Evolutionary conservation across 148 eudicot genomes (phyloP), one percentile per base, ranked within the genome.

Genomic region (Suaeda aralocaspica): DNA sequence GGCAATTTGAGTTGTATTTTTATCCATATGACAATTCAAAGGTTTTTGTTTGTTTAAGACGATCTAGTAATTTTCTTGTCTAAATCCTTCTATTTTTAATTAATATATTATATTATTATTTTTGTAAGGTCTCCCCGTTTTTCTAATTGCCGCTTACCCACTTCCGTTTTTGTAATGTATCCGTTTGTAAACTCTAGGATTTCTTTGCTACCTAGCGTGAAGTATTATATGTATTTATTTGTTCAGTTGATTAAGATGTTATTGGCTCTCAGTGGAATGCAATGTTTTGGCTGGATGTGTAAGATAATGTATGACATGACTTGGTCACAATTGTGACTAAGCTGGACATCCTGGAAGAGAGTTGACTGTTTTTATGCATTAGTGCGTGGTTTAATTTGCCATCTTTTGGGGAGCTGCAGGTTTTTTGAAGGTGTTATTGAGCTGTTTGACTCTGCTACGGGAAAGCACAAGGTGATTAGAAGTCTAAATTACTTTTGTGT

Each of bases 351-450:
- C 21, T 13, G 57, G 50, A 1, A 73, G 41, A 60, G 31, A 68
- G 21, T 9, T 59, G 36, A 39, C 60, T 67, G 21, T 57, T 19
- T 52, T 10, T 36, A 12, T 15, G 14, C 13, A 41, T 28, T 45
- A 24, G 50, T 62, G 30, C 67, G 26, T 59, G n/a, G 1, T 50
- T 26, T 63, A 34, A 30, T 42, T 26, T 25, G 12, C 28, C 56
- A 12, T 41, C 14, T 13, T 46, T 45, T 6, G 36, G 44, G 64
- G 29, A 52, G 24, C 34, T 79, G 68, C 86, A 93, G 98, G 79
- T 93, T 45, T 72, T 93, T 88, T 84, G 71, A 79, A 50, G 98
- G 98, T 36, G 66, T 82, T 46, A 59, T 93, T 62, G 82, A 63
- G 22, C 75, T 84, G 22, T 93, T 62, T 79, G 85, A 83, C 78